Base-by-base conservation (phyloP, 352 stramenopile genomes). In the Pythium phragmitis region DNA sequence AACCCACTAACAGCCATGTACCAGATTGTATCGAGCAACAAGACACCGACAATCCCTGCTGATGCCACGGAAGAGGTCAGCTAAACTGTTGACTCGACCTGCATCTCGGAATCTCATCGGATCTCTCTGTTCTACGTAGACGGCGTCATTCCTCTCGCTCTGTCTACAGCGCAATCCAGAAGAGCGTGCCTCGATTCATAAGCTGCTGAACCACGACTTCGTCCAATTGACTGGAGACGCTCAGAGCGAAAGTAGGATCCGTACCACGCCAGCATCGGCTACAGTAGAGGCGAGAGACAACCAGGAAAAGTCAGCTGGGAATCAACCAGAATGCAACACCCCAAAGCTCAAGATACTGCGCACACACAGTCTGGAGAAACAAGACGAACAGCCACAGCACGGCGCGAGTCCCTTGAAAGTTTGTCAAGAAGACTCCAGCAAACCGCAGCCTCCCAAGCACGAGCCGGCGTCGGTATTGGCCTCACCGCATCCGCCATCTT, bases 121-220 rank as follows among this genome's bases (percentile, higher is more conserved):
- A 58, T 23, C 7, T 57, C 7, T 57, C 5, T 46, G 17, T 59
- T 42, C 7, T 39, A 14, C 34, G 21, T 66, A 89, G 79, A 84
- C 79, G 4, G 58, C 68, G 6, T 79, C 70, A 1, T 93, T 93
- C 57, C 59, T 93, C 14, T 62, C 73, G 13, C 60, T 73, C 37
- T 93, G 84, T 54, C 67, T 93, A 9, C 84, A 90, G 36, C 82
- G 84, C 11, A 78, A 88, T 48, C 82, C 84, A 21, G 67, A 67
- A 17, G 70, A 96, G 19, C 80, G 97, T 45, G 91, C 94, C 5
- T 92, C 76, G 17, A 89, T 96, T 6, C 75, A 60, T 19, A 82
- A 97, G 56, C 75, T 99, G n/a, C 72, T 99, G 0, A 63, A 78
- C 3, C 91, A 98, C 64, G 79, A 82, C 5, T 99, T 99, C 69